Evolutionary conservation across 1,139 yeast genomes (phyloP), one percentile per base, ranked within the genome.

Genomic region (Groenewaldozyma auringiensis): DNA sequence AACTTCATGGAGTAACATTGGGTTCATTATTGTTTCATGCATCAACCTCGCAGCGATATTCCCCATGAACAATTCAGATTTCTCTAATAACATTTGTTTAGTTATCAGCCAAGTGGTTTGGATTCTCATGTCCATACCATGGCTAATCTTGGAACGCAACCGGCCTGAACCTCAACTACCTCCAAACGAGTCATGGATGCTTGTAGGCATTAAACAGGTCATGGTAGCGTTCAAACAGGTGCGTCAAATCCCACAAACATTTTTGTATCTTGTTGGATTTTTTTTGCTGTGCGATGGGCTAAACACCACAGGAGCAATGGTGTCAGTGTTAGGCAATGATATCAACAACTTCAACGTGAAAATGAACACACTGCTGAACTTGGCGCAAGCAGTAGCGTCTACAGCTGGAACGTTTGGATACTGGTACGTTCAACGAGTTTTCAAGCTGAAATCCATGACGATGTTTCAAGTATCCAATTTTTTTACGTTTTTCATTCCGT

Each of bases 381-480:
- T 47, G 18, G 22, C 48, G 4, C 50, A 47, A 38, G 50, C 50
- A 14, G 43, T 47, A 29, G 41, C 50, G 2, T 47, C 50, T 11
- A 39, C 44, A 22, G 37, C 42, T 31, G 50, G 50, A 3, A 47
- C 50, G 8, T 22, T 47, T 21, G 40, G 50, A 9, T 51, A 42
- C 42, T 51, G 52, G 50, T 50, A 45, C 37, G 41, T 50, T 21
- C 53, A 51, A 37, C 40, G 40, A 22, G 37, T 37, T 25, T 51
- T 51, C 46, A 46, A 51, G 42, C 47, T 51, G 21, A 43, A 41
- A 38, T 41, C 49, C 37, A 49, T 42, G 33, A 50, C 53, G 22
- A 51, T 51, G 54, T 51, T 51, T 42, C 50, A 45, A 46, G 36
- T 47, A 18, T 46, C 49, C 43, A 47, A 49, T 38, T 41, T 51